Conservation (phyloP, 1,139 yeast species). For the Pichia sp. region DNA sequence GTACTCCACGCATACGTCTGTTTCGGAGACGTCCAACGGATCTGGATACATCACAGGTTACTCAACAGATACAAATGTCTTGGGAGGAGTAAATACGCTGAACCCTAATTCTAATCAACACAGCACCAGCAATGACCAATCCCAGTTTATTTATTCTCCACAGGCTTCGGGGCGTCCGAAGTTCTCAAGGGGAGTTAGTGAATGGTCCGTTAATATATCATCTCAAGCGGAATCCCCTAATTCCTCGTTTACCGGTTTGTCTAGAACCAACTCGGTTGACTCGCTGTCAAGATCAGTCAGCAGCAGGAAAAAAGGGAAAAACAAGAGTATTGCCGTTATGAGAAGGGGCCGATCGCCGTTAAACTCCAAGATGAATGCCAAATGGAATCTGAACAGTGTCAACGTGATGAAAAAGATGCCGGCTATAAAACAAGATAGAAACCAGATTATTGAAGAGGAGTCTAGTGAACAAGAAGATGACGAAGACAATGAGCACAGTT, state of each 20-base stretch:
- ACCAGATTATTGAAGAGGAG: conserved; percentile 35
- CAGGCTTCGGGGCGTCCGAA: conserved; percentile 20
- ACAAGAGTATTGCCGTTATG: conserved; percentile 34
- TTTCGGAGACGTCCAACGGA: conserved; percentile 33
- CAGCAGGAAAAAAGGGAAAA: conserved; percentile 20
- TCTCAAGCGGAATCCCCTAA: conserved; percentile 32
- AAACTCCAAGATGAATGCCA: conserved; percentile 29
- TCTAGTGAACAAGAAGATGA: conserved; percentile 24
- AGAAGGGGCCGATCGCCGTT: conserved; percentile 36
- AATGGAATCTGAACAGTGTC: conserved; percentile 26
- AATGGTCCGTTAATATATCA: conserved; percentile 26
- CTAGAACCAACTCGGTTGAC: conserved; percentile 31
- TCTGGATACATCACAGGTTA: conserved; percentile 34
- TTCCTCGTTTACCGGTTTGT: conserved; percentile 30
- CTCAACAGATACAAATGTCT: conserved; percentile 29
- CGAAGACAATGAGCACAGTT: conserved; percentile 14
- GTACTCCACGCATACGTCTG: conserved; percentile 31
- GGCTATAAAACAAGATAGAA: conserved; percentile 29
- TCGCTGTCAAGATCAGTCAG: conserved; percentile 26
- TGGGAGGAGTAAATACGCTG: neutral
- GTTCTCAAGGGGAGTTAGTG: conserved; percentile 30
- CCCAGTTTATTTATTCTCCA: conserved; percentile 15
- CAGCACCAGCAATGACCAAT: conserved; percentile 6
- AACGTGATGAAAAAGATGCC: conserved; percentile 22
- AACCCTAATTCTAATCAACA: neutral